A percentile compares a stretch with the other conserved stretches of the same genome.
phyloP scores from a whole-genome alignment of 2,329 filamentous ascomycete species.

The Colletotrichum spinosum region DNA sequence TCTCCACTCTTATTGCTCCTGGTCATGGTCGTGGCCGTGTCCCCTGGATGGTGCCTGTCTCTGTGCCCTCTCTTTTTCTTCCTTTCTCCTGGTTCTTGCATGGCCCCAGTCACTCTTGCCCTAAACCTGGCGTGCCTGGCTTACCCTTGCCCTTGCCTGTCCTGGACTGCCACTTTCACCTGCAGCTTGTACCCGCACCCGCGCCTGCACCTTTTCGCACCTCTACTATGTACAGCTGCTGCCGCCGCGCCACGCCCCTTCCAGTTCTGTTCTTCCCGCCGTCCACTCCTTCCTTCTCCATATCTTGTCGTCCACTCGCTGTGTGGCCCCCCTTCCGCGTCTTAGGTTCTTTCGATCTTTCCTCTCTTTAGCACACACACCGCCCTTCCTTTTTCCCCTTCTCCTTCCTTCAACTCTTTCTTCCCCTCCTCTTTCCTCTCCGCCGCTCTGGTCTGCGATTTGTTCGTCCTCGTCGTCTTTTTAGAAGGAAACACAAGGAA shows the following conservation, averaged over 20 bases:
- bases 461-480: slow-evolving; percentile 45
- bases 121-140: slow-evolving; percentile 30
- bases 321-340: slow-evolving; percentile 45
- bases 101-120: neutral
- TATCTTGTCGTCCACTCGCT: slow-evolving; percentile 40
- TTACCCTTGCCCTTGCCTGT: slow-evolving; percentile 16
- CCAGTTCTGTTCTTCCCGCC: slow-evolving; percentile 45
- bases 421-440: slow-evolving; percentile 41
- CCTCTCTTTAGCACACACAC: slow-evolving; percentile 46
- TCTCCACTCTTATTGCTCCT: slow-evolving; percentile 33
- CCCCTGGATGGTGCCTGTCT: slow-evolving; percentile 23
- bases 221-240: neutral
- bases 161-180: no score
- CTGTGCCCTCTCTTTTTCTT: slow-evolving; percentile 15
- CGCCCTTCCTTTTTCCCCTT: slow-evolving; percentile 44
- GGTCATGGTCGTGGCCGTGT: neutral
- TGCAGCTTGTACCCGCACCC: no score
- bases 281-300: slow-evolving; percentile 47
- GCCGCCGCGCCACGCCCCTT: slow-evolving; percentile 47
- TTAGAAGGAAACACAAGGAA: slow-evolving; percentile 35
- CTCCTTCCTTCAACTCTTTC: slow-evolving; percentile 44
- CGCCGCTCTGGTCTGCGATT: slow-evolving; percentile 40
- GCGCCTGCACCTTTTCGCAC: neutral
- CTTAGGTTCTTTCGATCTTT: slow-evolving; percentile 46
- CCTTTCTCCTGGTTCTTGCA: slow-evolving; percentile 6